These are phyloP conservation scores for Viola odorata DNA, from an alignment of 345 rosid species.

Conservation along the genomic window DNA sequence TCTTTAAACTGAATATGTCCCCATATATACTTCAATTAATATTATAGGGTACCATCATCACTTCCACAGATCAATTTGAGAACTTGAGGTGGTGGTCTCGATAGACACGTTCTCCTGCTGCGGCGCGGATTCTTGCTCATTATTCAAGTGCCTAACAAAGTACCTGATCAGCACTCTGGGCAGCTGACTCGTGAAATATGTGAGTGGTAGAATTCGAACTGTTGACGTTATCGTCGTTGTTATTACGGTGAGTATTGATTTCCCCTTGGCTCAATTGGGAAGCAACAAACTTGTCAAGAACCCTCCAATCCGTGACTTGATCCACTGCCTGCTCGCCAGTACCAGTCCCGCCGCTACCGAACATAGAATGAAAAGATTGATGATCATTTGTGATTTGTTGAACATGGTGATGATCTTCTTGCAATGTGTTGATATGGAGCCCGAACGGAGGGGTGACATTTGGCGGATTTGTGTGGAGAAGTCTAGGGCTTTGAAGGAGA, in stretches of 20 bases:
- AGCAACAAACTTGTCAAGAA: constrained; percentile 94
- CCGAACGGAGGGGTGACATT: constrained; percentile 39
- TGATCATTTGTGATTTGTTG: constrained; percentile 28
- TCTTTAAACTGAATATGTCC: constrained; percentile 23
- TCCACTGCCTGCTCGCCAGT: constrained; percentile 39
- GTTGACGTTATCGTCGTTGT: constrained; percentile 13
- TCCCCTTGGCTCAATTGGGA: constrained; percentile 90
- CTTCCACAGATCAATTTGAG: constrained; percentile 85
- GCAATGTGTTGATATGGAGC: constrained; percentile 39
- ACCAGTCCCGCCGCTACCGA: constrained; percentile 12
- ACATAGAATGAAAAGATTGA: constrained; percentile 30
- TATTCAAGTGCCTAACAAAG: constrained; percentile 14
- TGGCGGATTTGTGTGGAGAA: constrained; percentile 37
- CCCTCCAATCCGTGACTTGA: constrained; percentile 91
- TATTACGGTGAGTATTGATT: constrained; percentile 27
- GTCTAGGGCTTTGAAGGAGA: constrained; percentile 66
- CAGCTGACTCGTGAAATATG: constrained; percentile 26
- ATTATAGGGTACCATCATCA: constrained; percentile 15
- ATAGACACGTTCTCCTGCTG: constrained; percentile 52
- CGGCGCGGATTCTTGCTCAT: constrained; percentile 26
- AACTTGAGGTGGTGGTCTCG: constrained; percentile 47
- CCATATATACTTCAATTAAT: constrained; percentile 20
- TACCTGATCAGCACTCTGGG: constrained; percentile 23
- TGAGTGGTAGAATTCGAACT: background rate
- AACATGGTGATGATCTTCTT: constrained; percentile 33